Base-by-base conservation (phyloP, 352 stramenopile genomes). In the Nothophytophthora sp. region DNA sequence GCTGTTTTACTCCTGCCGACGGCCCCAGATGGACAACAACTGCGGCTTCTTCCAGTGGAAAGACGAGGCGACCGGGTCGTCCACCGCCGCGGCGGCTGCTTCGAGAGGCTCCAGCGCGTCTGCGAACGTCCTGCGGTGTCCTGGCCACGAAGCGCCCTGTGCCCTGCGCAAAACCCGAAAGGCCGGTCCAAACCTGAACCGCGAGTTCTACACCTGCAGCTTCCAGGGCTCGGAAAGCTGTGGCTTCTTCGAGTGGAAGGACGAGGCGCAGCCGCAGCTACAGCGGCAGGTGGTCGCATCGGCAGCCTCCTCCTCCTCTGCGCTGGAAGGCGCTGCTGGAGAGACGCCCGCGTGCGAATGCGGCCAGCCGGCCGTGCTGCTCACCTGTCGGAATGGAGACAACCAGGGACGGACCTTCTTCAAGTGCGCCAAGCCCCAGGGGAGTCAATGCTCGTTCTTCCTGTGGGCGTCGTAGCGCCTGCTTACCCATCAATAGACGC, bases 321-420 rank as follows among this genome's bases (percentile, higher is more conserved):
- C 27, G 13, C 15, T 6, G 7, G 22, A 10, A n/a, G 40, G 15
- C 22, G 36, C 4, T 24, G 38, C 44, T 3, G 50, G 28, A 9
- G 58, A 38, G 27, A 41, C 45, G 18, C 52, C 67, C 4, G 33
- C 30, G 20, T 94, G 83, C 48, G 56, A 64, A 8, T 94, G 83
- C 27, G 70, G 73, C 0, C 52, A 76, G 4, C 43, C 42, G 19
- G 60, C 58, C 10, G 49, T 77, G 29, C 58, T 82, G 53, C 54
- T 92, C 28, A 85, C 79, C 7, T 90, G 79, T 33, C 80, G 67
- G n/a, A 89, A 77, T 35, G 81, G 75, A 22, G 40, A 49, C 7
- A 98, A 99, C 61, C 87, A 92, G 25, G 95, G 94, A 22, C 79
- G 93, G 32, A 90, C 85, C 41, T 99, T 98, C 56, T 98, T 88